Percentiles rank a stretch among this genome's conserved stretches.
These are phyloP conservation scores for Echium plantagineum DNA, from an alignment of 257 asterid genomes.

Conservation along the genomic window DNA sequence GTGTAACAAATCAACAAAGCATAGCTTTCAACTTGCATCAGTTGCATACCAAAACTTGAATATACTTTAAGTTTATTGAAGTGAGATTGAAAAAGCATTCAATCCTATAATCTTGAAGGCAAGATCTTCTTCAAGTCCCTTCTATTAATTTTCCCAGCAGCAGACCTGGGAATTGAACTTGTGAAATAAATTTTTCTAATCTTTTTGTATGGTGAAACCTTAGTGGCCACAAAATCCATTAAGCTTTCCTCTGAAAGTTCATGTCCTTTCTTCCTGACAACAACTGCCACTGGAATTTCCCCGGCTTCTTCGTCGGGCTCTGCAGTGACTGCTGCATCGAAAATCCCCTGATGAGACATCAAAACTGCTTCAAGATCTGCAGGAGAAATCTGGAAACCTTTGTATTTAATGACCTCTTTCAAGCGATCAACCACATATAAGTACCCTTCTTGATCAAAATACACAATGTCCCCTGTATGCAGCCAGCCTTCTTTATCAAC, in stretches of 20 bases:
- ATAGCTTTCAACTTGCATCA: no score
- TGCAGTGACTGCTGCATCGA: slow-evolving; percentile 58
- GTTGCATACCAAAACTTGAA: no score
- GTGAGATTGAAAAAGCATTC: no score
- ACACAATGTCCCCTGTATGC: slow-evolving; percentile 62
- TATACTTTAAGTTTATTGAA: no score
- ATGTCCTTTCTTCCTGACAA: slow-evolving; percentile 35
- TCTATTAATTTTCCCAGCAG: slow-evolving; percentile 48
- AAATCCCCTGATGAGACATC: slow-evolving; percentile 40
- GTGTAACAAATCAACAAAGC: no score
- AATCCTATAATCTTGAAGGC: slow-evolving; percentile 36
- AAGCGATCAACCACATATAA: slow-evolving; percentile 48
- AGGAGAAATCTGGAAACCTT: slow-evolving; percentile 75
- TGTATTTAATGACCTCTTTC: slow-evolving; percentile 63
- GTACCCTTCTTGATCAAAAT: slow-evolving; percentile 54
- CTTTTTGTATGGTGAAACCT: slow-evolving; percentile 70
- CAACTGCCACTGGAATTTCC: slow-evolving; percentile 65
- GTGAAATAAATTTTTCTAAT: slow-evolving; percentile 41
- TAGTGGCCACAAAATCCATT: slow-evolving; percentile 37
- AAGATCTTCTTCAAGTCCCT: slow-evolving; percentile 28
- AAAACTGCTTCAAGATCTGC: slow-evolving; percentile 63
- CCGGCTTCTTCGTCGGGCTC: slow-evolving; percentile 56
- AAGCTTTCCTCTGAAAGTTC: slow-evolving; percentile 29
- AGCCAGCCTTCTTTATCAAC: slow-evolving; percentile 60
- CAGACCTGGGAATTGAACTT: slow-evolving; percentile 34